Percentiles rank a stretch among this genome's conserved stretches.
Evolutionary conservation across 2,329 filamentous ascomycete species (phyloP).

Genomic region (Beauveria sp.): DNA sequence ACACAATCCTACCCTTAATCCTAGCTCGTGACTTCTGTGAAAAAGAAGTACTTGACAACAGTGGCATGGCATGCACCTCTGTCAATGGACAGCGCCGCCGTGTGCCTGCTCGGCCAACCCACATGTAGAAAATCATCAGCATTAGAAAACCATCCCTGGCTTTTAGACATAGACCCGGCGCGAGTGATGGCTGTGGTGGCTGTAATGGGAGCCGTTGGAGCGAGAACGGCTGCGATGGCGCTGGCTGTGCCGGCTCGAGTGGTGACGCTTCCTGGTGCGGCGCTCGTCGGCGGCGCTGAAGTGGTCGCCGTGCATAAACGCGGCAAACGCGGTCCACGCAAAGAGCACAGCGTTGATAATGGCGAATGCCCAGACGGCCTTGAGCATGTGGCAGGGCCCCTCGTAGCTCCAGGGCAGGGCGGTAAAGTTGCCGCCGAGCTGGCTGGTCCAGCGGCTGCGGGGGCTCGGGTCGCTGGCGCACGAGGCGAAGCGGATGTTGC

Average conservation of each 20-base stretch:
- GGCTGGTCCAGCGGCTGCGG: slow-evolving; percentile 43
- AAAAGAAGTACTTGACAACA: background rate
- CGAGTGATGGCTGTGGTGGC: slow-evolving; percentile 38
- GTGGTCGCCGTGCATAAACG: slow-evolving; percentile 50
- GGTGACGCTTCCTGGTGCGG: slow-evolving; percentile 26
- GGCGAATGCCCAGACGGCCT: slow-evolving; percentile 78
- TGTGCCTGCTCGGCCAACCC: background rate
- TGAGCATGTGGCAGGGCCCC: slow-evolving; percentile 86
- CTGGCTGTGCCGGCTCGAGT: slow-evolving; percentile 33
- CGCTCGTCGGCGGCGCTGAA: slow-evolving; percentile 34
- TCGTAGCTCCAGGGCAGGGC: slow-evolving; percentile 49
- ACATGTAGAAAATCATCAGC: background rate
- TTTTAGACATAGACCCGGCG: slow-evolving; percentile 42
- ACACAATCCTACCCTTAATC: background rate
- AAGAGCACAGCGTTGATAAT: slow-evolving; percentile 86
- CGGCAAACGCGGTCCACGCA: slow-evolving; percentile 66
- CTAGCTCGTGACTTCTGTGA: background rate
- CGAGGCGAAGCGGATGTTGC: slow-evolving; percentile 53
- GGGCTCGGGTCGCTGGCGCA: slow-evolving; percentile 56
- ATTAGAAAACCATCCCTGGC: background rate
- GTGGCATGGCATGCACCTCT: background rate
- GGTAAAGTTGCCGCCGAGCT: slow-evolving; percentile 54
- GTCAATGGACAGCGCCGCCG: background rate
- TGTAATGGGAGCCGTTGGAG: slow-evolving; percentile 32
- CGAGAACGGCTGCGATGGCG: slow-evolving; percentile 31